A percentile compares a stretch with the other conserved stretches of the same genome.
Conservation (phyloP, 2,329 filamentous ascomycete species). For the Monilinia polystroma region DNA sequence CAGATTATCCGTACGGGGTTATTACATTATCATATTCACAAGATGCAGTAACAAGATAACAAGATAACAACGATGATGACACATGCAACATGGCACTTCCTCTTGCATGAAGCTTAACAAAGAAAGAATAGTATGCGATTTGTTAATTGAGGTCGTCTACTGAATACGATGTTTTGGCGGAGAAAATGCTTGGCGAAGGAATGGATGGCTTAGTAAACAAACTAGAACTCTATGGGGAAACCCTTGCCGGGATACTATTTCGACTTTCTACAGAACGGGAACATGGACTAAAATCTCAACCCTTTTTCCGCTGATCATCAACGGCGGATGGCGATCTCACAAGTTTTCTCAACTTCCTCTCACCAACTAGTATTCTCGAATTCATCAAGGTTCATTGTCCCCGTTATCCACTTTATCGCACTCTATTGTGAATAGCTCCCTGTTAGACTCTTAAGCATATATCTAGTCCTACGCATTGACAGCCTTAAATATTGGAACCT, state of each 20-base stretch:
- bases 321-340: neutral
- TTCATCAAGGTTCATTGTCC: too few species aligned
- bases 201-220: neutral
- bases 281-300: neutral
- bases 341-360: neutral
- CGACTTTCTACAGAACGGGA: too few species aligned
- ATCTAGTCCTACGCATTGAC: neutral
- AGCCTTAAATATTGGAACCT: neutral
- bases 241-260: neutral
- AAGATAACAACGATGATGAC: neutral
- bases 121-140: neutral
- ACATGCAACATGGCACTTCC: neutral
- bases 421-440: neutral
- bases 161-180: neutral
- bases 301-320: neutral
- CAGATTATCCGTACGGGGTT: neutral
- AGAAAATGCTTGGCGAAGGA: conserved; percentile 1
- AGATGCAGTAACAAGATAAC: neutral
- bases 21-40: neutral
- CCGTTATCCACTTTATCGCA: neutral
- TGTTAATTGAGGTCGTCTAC: neutral
- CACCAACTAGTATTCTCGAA: too few species aligned
- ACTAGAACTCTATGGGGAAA: neutral
- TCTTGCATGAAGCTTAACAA: neutral
- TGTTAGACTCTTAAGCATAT: neutral